These are phyloP conservation scores for Cercospora nicotianae DNA, from an alignment of 2,329 filamentous ascomycete genomes.

Conservation along the genomic window DNA sequence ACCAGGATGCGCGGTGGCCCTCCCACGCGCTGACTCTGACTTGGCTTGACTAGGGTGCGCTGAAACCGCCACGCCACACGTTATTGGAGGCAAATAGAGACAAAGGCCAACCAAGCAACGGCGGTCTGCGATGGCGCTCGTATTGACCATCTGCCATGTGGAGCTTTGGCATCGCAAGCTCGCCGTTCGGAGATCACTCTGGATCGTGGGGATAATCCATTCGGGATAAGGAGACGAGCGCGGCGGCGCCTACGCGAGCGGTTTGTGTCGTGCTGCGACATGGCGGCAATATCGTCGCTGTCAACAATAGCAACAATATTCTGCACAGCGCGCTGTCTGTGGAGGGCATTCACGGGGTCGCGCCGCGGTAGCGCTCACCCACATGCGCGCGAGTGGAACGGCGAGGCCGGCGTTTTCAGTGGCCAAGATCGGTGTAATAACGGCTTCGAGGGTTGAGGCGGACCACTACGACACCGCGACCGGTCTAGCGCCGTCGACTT, in stretches of 20 bases:
- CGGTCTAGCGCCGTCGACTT: conserved; percentile 11
- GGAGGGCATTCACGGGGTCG: neutral
- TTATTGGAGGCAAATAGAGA: conserved; percentile 3
- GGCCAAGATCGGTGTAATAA: conserved; percentile 14
- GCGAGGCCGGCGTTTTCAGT: neutral
- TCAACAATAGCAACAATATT: neutral
- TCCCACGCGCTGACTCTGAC: conserved; percentile 6
- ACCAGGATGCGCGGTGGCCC: neutral
- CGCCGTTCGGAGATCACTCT: conserved; percentile 9
- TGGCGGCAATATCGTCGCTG: too few relatives aligned
- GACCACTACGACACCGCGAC: conserved; percentile 4
- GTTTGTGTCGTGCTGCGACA: neutral
- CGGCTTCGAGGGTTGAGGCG: conserved; percentile 1
- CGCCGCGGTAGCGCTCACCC: neutral
- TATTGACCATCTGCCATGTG: conserved; percentile 4
- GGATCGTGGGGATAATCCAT: neutral
- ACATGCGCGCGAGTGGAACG: neutral
- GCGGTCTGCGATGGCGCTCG: neutral
- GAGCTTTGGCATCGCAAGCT: conserved; percentile 9
- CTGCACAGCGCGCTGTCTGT: neutral
- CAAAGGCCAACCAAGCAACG: conserved; percentile 7
- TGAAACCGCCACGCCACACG: conserved; percentile 12
- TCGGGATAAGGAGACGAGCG: neutral
- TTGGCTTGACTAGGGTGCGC: neutral
- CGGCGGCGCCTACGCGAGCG: neutral